phyloP scores from a whole-genome alignment of 768 basidiomycete species.

The Amanita fuliginea region DNA sequence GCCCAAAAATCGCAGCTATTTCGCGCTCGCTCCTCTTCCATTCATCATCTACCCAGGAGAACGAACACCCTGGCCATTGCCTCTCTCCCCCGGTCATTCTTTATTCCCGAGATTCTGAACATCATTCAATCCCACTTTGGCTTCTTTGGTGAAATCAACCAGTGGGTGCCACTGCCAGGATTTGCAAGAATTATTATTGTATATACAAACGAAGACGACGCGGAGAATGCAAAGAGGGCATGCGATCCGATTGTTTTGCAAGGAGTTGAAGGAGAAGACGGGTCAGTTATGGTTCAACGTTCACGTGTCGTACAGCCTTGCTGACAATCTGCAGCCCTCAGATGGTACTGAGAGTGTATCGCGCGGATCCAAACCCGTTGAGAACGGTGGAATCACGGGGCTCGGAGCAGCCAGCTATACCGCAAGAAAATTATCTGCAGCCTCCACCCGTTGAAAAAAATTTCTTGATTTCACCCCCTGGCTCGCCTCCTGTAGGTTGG shows the following conservation, averaged over 20 bases:
- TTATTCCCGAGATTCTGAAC: constrained; percentile 56
- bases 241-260: constrained; percentile 58
- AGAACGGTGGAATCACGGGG: constrained; percentile 13
- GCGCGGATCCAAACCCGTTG: constrained; percentile 63
- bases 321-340: constrained; percentile 25
- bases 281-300: constrained; percentile 31
- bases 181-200: constrained; percentile 81
- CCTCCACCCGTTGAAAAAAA: constrained; percentile 84
- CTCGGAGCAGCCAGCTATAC: constrained; percentile 17
- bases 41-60: constrained; percentile 4
- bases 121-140: constrained; percentile 65
- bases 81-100: constrained; percentile 65
- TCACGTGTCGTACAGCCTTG: constrained; percentile 5
- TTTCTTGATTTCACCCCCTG: constrained; percentile 96
- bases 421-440: constrained; percentile 45
- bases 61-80: constrained; percentile 88
- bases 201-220: constrained; percentile 51
- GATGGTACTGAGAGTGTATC: constrained; percentile 54
- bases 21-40: neutral
- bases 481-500: constrained; percentile 97
- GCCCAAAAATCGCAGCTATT: neutral
- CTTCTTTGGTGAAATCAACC: constrained; percentile 69
- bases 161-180: constrained; percentile 80
- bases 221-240: constrained; percentile 53
- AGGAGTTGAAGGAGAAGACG: constrained; percentile 33